Base-by-base conservation (phyloP, 1,284 basidiomycete genomes). In the Cerrena zonata region DNA sequence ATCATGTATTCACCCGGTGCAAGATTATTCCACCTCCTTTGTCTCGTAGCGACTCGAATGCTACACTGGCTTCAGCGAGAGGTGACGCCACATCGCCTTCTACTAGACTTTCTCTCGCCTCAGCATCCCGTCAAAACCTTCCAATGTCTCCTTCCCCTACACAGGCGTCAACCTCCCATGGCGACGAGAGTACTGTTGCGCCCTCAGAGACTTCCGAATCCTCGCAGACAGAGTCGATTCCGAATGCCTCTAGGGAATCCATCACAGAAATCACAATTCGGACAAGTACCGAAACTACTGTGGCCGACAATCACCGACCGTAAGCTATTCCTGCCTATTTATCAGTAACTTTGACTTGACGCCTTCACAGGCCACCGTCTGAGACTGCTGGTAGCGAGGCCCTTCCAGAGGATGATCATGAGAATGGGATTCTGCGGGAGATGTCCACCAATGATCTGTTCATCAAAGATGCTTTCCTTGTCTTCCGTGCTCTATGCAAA, bases 401-500 rank as follows among this genome's bases (percentile, higher is more conserved):
- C 0, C 22, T 56, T 1, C 57, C 53, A 11, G 44, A 60, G 0
- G 63, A 64, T 5, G 60, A 65, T 5, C 60, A 61, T 1, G 51
- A 50, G 4, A 58, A 58, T 2, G 40, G 11, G 12, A 36, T 44
- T 13, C 50, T 47, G 22, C 51, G 58, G 4, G 56, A 60, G 41
- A 54, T 89, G 53, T 79, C 78, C 21, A 73, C 75, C n/a, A 79
- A 88, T 46, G 92, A 96, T 60, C 71, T 94, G 45, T 94, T 94
- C 66, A 79, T 95, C 63, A 97, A 97, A 66, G 94, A 98, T 63
- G 93, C 94, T 0, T 98, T 96, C 73, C 78, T 98, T 55, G 93
- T 98, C 21, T 95, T 97, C 71, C 80, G 94, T 45, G 92, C 94
- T 0, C 72, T 98, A 26, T 97, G 94, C 74, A 97, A 97, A 67